These are phyloP conservation scores for Clavaria fumosa DNA, from an alignment of 768 basidiomycete genomes.

Conservation along the genomic window DNA sequence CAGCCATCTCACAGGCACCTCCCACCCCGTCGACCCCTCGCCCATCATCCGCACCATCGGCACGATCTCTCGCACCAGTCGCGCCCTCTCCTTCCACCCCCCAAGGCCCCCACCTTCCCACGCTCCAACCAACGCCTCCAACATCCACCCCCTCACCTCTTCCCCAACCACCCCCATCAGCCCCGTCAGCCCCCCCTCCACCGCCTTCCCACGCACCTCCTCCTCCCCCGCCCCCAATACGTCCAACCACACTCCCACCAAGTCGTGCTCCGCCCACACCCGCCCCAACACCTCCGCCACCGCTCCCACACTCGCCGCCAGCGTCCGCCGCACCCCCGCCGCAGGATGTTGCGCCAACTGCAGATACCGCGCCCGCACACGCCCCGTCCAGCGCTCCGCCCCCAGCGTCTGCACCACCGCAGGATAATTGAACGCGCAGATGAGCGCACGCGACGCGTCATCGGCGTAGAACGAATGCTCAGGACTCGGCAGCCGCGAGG, in stretches of 20 bases:
- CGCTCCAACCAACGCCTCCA: constrained; percentile 29
- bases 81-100: constrained; percentile 78
- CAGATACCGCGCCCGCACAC: constrained; percentile 53
- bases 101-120: constrained; percentile 46
- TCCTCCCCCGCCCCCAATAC: constrained; percentile 41
- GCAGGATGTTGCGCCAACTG: constrained; percentile 44
- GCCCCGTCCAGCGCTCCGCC: constrained; percentile 45
- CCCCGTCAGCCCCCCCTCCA: constrained; percentile 45
- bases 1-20: constrained; percentile 37
- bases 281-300: constrained; percentile 73
- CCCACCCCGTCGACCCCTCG: no score
- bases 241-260: constrained; percentile 60
- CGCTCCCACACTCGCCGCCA: constrained; percentile 83
- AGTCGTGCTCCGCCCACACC: constrained; percentile 47
- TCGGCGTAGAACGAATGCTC: constrained; percentile 42
- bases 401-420: constrained; percentile 81
- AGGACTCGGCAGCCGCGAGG: constrained; percentile 8
- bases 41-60: no score
- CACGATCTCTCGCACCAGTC: constrained; percentile 37
- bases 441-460: constrained; percentile 54
- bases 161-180: constrained; percentile 26
- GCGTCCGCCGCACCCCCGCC: constrained; percentile 54
- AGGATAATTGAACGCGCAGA: constrained; percentile 84
- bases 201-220: constrained; percentile 55
- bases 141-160: constrained; percentile 29